phyloP scores from a whole-genome alignment of 495 filamentous ascomycete genomes.

The Neurospora sp. region DNA sequence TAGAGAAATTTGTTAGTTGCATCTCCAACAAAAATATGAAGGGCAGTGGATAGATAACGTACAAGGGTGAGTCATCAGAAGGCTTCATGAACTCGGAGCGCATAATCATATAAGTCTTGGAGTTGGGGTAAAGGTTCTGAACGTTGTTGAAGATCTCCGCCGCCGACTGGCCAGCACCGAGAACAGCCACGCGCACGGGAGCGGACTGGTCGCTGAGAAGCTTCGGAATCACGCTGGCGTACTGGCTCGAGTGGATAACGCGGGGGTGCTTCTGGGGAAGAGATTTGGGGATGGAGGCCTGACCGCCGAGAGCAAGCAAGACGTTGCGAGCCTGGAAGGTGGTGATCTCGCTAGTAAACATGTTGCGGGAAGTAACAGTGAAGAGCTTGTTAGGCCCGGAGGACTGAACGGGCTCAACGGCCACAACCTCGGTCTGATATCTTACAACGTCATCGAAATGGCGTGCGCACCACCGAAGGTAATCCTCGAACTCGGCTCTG shows the following conservation, averaged over 20 bases:
- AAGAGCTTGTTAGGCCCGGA: conserved; percentile 40
- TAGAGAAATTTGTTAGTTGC: conserved; percentile 2
- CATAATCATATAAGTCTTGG: conserved; percentile 67
- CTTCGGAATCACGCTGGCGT: conserved; percentile 51
- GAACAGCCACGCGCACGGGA: conserved; percentile 66
- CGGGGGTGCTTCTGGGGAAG: conserved; percentile 51
- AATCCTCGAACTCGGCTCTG: conserved; percentile 86
- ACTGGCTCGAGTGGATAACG: conserved; percentile 86
- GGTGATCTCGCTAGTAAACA: conserved; percentile 22
- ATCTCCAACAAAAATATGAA: neutral
- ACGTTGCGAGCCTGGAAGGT: conserved; percentile 60
- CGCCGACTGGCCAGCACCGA: conserved; percentile 85
- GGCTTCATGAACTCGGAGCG: conserved; percentile 71
- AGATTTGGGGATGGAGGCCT: conserved; percentile 60
- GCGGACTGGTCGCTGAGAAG: conserved; percentile 47
- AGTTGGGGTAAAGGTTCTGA: conserved; percentile 70
- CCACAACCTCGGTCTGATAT: conserved; percentile 68
- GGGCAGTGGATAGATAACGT: conserved; percentile 22
- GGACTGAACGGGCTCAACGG: conserved; percentile 41
- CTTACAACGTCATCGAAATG: conserved; percentile 69
- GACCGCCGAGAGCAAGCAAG: conserved; percentile 76
- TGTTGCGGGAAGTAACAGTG: conserved; percentile 31
- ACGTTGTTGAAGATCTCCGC: conserved; percentile 93
- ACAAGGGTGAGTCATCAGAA: conserved; percentile 95
- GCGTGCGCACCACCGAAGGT: conserved; percentile 83